Conservation (phyloP, 208 protist species). For the Leishmania mexicana region DNA sequence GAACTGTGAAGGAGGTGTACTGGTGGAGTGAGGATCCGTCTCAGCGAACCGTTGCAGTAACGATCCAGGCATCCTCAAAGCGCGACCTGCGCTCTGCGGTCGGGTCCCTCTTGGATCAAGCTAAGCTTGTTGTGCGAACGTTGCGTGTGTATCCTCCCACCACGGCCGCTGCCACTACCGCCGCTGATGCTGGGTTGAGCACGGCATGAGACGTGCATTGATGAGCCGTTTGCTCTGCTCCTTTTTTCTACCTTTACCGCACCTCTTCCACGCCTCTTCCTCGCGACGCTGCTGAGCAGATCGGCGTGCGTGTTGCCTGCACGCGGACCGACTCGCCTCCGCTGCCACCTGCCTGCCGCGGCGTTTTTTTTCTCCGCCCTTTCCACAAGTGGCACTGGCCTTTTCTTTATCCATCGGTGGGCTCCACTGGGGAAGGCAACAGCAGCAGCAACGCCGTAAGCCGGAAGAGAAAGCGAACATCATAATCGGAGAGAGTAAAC, state of each 20-base stretch:
- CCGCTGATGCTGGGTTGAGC: not conserved
- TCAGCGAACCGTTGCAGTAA: slow-evolving; percentile 44
- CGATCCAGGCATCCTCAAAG: slow-evolving; percentile 25
- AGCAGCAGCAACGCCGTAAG: not conserved
- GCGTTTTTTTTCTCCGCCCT: not conserved
- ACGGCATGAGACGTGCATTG: slow-evolving; percentile 1
- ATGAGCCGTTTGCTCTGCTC: not conserved
- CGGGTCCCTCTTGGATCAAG: slow-evolving; percentile 47
- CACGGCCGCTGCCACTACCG: not conserved
- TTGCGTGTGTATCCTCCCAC: slow-evolving; percentile 46
- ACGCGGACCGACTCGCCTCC: not conserved
- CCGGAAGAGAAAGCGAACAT: not conserved
- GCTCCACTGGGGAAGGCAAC: not conserved
- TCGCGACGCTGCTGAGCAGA: not conserved
- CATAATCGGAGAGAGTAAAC: not conserved
- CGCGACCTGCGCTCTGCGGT: slow-evolving; percentile 49
- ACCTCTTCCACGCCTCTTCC: not conserved
- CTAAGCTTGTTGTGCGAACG: slow-evolving; percentile 57
- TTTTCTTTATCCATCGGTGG: not conserved
- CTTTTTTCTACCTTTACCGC: not conserved
- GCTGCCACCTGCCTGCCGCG: not conserved
- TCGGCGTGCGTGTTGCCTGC: not conserved
- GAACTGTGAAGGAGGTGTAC: slow-evolving; percentile 45
- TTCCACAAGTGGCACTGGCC: not conserved
- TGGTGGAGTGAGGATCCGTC: slow-evolving; percentile 42